Base-by-base conservation (phyloP, 208 protist genomes). In the Plasmodiophora brassicae region DNA sequence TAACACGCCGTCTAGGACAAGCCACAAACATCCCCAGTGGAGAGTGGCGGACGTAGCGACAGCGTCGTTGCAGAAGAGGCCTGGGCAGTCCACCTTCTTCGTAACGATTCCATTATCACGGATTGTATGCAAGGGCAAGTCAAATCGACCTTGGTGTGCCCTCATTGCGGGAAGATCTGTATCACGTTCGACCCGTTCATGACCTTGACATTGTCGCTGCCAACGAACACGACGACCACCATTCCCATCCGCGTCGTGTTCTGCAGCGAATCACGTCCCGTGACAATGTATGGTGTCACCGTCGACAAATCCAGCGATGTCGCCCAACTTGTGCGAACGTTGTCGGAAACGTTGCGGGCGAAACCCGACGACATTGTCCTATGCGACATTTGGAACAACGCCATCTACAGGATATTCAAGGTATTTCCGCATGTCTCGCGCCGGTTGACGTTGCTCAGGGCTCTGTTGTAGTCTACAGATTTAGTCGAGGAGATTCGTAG, bases 181-280 rank as follows among this genome's bases (percentile, higher is more conserved):
- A 46, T 93, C 32, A 91, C 87, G 46, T 92, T 93, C 71, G 92
- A 93, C 88, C 90, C 91, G 46, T 93, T 83, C 78, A 89, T 88
- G 53, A 78, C 43, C 50, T 8, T 93, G 8, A 35, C 57, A 5
- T 20, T 93, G 20, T 84, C 91, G 45, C 5, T 93, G 5, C 43
- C 54, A 1, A 88, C 8, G 20, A 57, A 25, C 25, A 57, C 25
- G 20, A 57, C 50, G 14, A 25, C 25, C 14, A 57, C 14, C 25
- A 57, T 57, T 57, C 50, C 50, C 25, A 57, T 57, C 50, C 50
- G 50, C 14, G 50, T 57, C 50, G 50, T 57, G 50, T 57, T 28
- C 25, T 25, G 25, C 20, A 57, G 25, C 14, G 50, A 14, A 14
- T 28, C 14, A 25, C 20, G 50, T 14, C 50, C 50, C 14, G 20